Evolutionary conservation across 257 asterid genomes (phyloP).

Genomic region (Vinca minor): DNA sequence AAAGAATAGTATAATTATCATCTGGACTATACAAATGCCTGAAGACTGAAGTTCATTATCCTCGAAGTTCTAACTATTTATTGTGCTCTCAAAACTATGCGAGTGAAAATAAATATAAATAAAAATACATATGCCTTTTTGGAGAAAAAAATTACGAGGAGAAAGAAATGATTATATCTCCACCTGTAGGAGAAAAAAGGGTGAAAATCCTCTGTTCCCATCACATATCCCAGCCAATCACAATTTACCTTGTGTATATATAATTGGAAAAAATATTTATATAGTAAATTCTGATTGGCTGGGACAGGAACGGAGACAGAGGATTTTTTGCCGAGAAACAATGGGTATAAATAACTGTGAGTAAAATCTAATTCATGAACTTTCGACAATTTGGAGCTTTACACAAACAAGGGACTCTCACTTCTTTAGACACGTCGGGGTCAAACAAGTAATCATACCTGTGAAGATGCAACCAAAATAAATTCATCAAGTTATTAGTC

Average conservation of each 20-base stretch:
- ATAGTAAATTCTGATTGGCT: too few relatives aligned
- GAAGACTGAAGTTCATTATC: not conserved
- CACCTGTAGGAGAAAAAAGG: too few relatives aligned
- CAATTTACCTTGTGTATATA: too few relatives aligned
- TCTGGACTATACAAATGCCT: too few relatives aligned
- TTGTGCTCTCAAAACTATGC: conserved; percentile 5
- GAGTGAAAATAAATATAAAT: not conserved
- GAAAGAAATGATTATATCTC: conserved; percentile 34
- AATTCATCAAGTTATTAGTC: not conserved
- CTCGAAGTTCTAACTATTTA: not conserved
- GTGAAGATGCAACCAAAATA: conserved; percentile 13
- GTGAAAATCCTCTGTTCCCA: too few relatives aligned
- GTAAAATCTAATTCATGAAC: conserved; percentile 83
- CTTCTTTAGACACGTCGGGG: conserved; percentile 80
- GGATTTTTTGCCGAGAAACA: conserved; percentile 36
- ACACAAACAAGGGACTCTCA: conserved; percentile 87
- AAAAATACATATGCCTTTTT: conserved; percentile 23
- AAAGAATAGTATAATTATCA: too few relatives aligned
- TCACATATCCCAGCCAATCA: too few relatives aligned
- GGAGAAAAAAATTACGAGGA: conserved; percentile 15
- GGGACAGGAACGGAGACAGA: too few relatives aligned
- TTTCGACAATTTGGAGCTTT: conserved; percentile 78
- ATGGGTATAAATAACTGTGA: too few relatives aligned
- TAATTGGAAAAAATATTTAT: too few relatives aligned
- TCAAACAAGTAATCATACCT: conserved; percentile 95